phyloP scores from a whole-genome alignment of 2,329 filamentous ascomycete species.

The Botryotinia narcissicola region DNA sequence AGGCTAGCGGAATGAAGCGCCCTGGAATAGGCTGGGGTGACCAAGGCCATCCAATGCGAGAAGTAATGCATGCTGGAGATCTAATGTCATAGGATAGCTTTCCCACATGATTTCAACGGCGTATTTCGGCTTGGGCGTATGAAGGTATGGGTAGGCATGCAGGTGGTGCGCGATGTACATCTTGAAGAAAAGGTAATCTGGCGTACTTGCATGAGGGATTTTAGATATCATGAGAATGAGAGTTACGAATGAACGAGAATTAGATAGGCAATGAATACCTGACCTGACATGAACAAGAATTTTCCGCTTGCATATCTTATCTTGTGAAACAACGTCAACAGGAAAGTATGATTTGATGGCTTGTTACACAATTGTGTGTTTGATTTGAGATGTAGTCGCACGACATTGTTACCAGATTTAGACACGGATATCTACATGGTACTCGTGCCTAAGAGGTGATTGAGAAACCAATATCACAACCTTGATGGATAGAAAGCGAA shows the following conservation, averaged over 20 bases:
- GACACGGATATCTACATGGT: background rate
- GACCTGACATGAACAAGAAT: background rate
- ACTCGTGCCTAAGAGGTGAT: background rate
- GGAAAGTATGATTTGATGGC: background rate
- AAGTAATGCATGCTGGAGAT: conserved; percentile 24
- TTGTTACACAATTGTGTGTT: background rate
- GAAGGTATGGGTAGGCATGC: conserved; percentile 1
- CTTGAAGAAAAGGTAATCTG: conserved; percentile 3
- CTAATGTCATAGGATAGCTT: conserved; percentile 17
- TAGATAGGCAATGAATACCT: conserved; percentile 10
- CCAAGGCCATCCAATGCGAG: conserved; percentile 13
- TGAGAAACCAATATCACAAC: background rate
- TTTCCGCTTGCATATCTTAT: background rate
- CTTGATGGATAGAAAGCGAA: background rate
- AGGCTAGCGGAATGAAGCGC: conserved; percentile 3
- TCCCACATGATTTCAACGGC: background rate
- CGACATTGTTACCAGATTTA: background rate
- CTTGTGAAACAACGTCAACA: background rate
- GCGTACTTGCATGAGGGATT: conserved; percentile 5
- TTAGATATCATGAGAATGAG: conserved; percentile 16
- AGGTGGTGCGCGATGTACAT: conserved; percentile 4
- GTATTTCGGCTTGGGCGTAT: conserved; percentile 12
- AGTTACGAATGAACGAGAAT: conserved; percentile 16
- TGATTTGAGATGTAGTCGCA: background rate
- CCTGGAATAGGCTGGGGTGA: conserved; percentile 18